Evolutionary conservation across 495 filamentous ascomycete genomes (phyloP).

Genomic region (Talaromyces ruber): DNA sequence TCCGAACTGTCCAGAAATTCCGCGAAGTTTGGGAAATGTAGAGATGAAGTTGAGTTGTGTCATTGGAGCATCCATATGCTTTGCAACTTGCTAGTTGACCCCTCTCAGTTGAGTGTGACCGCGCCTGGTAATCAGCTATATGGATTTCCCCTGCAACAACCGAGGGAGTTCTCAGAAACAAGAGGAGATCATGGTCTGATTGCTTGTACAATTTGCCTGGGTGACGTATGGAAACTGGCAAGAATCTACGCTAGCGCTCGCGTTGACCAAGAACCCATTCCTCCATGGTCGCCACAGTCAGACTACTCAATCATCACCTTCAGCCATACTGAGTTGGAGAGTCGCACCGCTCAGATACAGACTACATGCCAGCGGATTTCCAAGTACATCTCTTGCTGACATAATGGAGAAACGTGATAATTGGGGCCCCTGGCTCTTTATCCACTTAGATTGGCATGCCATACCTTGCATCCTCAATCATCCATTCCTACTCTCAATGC

Average conservation of each 20-base stretch:
- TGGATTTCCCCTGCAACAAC: background rate
- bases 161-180: background rate
- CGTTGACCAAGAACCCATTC: conserved; percentile 16
- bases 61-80: conserved; percentile 31
- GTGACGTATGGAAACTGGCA: conserved; percentile 31
- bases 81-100: conserved; percentile 21
- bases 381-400: conserved; percentile 19
- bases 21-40: conserved; percentile 17
- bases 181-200: conserved; percentile 28
- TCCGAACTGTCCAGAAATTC: conserved; percentile 11
- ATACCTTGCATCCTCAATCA: conserved; percentile 35
- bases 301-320: conserved; percentile 32
- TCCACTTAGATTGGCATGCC: conserved; percentile 33
- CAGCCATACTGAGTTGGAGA: conserved; percentile 34
- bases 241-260: conserved; percentile 28
- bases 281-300: conserved; percentile 35
- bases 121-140: background rate
- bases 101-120: background rate
- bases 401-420: conserved; percentile 29
- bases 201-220: conserved; percentile 25
- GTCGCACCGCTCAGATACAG: conserved; percentile 31
- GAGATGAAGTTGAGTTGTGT: conserved; percentile 29
- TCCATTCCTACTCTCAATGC: conserved; percentile 32
- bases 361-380: conserved; percentile 31
- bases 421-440: conserved; percentile 37